Evolutionary conservation across 1,139 yeast species (phyloP).

Genomic region (Taphrina sp.): DNA sequence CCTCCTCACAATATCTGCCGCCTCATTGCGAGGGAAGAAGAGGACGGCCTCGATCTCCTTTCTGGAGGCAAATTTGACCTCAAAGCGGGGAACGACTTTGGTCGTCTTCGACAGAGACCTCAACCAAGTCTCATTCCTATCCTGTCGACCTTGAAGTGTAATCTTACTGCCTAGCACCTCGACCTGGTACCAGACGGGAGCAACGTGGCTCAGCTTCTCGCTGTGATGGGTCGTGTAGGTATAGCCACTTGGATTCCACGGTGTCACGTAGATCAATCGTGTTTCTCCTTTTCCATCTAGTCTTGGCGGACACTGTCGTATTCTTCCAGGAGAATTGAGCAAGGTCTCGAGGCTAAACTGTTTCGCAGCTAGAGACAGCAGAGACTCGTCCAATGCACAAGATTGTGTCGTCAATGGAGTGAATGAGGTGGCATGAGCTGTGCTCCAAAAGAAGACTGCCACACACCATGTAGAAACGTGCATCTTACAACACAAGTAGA

Average conservation of each 20-base stretch:
- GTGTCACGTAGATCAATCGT: slow-evolving; percentile 22
- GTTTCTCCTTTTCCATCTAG: neutral
- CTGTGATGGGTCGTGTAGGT: slow-evolving; percentile 10
- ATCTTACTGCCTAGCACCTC: slow-evolving; percentile 3
- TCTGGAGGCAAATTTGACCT: neutral
- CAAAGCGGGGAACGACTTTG: slow-evolving; percentile 27
- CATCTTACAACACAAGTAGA: too few species aligned
- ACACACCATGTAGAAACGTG: too few species aligned
- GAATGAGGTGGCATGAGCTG: too few species aligned
- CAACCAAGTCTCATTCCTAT: slow-evolving; percentile 13
- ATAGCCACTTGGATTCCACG: slow-evolving; percentile 27
- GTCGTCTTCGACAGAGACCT: slow-evolving; percentile 2
- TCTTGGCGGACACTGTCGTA: neutral
- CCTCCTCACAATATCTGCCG: neutral
- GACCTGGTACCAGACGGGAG: slow-evolving; percentile 30
- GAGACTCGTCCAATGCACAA: neutral
- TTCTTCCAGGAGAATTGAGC: neutral
- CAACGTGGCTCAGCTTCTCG: slow-evolving; percentile 16
- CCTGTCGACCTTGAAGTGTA: slow-evolving; percentile 10
- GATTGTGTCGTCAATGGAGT: too few species aligned
- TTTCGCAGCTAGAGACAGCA: neutral
- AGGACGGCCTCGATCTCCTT: slow-evolving; percentile 10
- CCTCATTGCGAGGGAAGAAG: slow-evolving; percentile 26
- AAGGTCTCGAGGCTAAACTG: neutral
- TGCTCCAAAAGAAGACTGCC: too few species aligned